Evolutionary conservation across 768 basidiomycete genomes (phyloP).

Genomic region (Phanerochaete sordida): DNA sequence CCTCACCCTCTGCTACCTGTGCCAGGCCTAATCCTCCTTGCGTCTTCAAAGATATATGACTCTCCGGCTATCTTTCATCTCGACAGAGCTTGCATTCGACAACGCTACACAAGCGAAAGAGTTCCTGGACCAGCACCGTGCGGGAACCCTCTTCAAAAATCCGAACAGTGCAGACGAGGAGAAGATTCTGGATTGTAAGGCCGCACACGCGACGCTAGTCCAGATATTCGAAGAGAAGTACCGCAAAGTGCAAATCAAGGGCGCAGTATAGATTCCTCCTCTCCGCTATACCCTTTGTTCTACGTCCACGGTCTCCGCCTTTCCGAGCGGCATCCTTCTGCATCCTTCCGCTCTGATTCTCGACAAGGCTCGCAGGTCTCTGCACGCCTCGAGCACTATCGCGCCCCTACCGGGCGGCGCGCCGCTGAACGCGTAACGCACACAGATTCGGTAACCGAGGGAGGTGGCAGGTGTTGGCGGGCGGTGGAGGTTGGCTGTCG

Average conservation of each 20-base stretch:
- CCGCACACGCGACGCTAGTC: slow-evolving; percentile 50
- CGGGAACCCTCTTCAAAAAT: slow-evolving; percentile 57
- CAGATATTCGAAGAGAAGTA: slow-evolving; percentile 78
- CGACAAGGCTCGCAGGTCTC: too few species aligned
- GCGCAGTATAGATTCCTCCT: slow-evolving; percentile 61
- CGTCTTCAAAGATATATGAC: slow-evolving; percentile 83
- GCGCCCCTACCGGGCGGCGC: background rate
- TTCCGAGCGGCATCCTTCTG: background rate
- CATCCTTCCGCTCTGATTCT: background rate
- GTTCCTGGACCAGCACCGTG: slow-evolving; percentile 71
- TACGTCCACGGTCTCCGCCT: background rate
- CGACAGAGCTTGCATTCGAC: slow-evolving; percentile 84
- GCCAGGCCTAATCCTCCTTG: too few species aligned
- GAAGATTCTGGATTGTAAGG: slow-evolving; percentile 71
- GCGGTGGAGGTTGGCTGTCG: background rate
- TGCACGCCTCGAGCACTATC: background rate
- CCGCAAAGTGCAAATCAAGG: slow-evolving; percentile 85
- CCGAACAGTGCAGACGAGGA: slow-evolving; percentile 57
- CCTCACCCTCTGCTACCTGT: slow-evolving; percentile 1
- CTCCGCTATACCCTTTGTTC: background rate
- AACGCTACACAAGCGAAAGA: slow-evolving; percentile 52
- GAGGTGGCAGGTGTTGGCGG: background rate
- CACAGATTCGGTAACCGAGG: too few species aligned
- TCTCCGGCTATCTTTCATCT: slow-evolving; percentile 73
- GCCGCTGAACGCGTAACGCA: background rate